Conservation (phyloP, 2,329 filamentous ascomycete genomes). For the Huntiella abstrusa region DNA sequence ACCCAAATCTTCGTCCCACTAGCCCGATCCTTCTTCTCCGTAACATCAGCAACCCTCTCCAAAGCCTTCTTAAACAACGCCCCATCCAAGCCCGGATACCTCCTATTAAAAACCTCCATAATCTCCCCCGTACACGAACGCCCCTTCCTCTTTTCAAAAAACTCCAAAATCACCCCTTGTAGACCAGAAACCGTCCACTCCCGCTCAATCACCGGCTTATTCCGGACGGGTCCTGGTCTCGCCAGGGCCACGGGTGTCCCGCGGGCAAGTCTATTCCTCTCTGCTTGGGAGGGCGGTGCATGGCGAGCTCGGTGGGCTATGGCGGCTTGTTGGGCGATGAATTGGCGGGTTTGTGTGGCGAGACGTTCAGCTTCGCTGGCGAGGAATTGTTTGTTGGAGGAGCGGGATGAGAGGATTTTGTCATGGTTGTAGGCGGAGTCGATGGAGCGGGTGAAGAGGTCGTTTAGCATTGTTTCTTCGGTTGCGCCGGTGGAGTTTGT, state of each 20-base stretch:
- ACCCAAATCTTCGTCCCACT: constrained; percentile 36
- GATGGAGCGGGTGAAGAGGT: constrained; percentile 73
- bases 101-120: constrained; percentile 11
- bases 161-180: constrained; percentile 25
- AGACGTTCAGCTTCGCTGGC: constrained; percentile 37
- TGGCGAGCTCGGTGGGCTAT: constrained; percentile 30
- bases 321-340: constrained; percentile 29
- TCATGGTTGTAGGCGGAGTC: constrained; percentile 91
- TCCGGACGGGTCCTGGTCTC: constrained; percentile 23
- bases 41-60: constrained; percentile 53
- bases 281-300: constrained; percentile 51
- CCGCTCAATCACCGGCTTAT: constrained; percentile 18
- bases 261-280: constrained; percentile 43
- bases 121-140: constrained; percentile 44
- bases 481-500: neutral
- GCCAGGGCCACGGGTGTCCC: neutral
- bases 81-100: constrained; percentile 8
- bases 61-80: constrained; percentile 56
- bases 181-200: constrained; percentile 8
- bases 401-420: constrained; percentile 63
- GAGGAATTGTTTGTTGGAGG: constrained; percentile 60
- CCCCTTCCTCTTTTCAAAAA: constrained; percentile 60
- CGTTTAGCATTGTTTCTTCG: constrained; percentile 67
- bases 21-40: constrained; percentile 26
- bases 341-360: constrained; percentile 10